Base-by-base conservation (phyloP, 2,329 filamentous ascomycete genomes). In the Macrophomina pseudophaseolina region DNA sequence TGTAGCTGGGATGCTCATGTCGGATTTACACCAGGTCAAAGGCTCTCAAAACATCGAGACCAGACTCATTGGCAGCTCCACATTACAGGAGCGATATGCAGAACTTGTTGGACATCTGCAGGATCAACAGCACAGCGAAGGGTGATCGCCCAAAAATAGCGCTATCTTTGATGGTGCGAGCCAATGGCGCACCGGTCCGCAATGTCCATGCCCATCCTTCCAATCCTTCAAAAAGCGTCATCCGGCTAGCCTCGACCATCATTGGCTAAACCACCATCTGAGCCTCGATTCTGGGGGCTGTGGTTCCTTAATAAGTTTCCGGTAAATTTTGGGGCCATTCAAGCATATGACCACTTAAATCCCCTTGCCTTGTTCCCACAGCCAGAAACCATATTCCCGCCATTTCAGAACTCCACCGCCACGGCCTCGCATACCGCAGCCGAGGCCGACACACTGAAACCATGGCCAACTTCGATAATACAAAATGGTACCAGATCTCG, bases 401-500 rank as follows among this genome's bases (percentile, higher is more conserved):
- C 38, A 40, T 40, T 40, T 40, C 2, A 8, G 14, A 1, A 33
- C 49, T 5, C 11, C 11, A 14, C 49, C n/a, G 46, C 23, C 18
- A 14, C 11, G 9, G 1, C 3, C 23, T 23, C 3, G 2, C 23
- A 23, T 23, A 23, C 23, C 23, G 3, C 23, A 23, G 23, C 2
- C 23, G 23, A 23, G 23, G 23, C 23, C 23, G 23, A 23, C 23
- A 23, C 23, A 23, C 3, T 16, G 28, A 8, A 59, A 23, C 9
- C 28, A 60, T 60, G 56, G 40, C 56, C 8, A 40, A 62, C 46
- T 56, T 66, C 54, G 48, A 68, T 51, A 38, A 33, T 2, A 58
- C 60, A 30, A 56, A 63, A 48, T 68, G 67, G 67, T 68, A 68
- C 48, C 64, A 68, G 16, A 56, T 67, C 16, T 53, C 54, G 4